Evolutionary conservation across 768 basidiomycete species (phyloP).

Genomic region (Tulasnella sp.): DNA sequence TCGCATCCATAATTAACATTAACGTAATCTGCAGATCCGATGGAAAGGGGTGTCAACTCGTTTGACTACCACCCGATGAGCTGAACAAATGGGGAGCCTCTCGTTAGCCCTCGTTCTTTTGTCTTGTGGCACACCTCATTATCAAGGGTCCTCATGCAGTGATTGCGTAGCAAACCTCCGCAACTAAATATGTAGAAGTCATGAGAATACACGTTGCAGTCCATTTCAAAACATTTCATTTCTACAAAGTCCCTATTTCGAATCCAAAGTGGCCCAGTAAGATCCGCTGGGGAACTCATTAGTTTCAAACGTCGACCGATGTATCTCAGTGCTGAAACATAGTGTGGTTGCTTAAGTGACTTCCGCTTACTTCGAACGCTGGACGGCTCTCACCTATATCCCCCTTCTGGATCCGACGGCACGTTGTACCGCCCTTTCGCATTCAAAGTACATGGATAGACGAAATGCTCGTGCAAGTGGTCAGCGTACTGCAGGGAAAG

Average conservation of each 20-base stretch:
- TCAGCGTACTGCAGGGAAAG: constrained; percentile 15
- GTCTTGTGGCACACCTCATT: too few relatives aligned
- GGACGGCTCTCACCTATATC: constrained; percentile 16
- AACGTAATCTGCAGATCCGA: too few relatives aligned
- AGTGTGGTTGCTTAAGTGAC: background rate
- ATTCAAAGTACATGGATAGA: constrained; percentile 30
- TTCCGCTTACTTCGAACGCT: background rate
- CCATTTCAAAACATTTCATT: too few relatives aligned
- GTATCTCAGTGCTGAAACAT: constrained; percentile 70
- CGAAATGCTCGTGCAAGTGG: constrained; percentile 33
- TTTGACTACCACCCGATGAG: too few relatives aligned
- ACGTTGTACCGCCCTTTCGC: constrained; percentile 31
- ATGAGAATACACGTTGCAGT: too few relatives aligned
- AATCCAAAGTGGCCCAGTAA: constrained; percentile 44
- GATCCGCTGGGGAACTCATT: constrained; percentile 78
- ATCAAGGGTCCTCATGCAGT: too few relatives aligned
- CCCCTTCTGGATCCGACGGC: constrained; percentile 25
- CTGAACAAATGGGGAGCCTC: too few relatives aligned
- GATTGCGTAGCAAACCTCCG: too few relatives aligned
- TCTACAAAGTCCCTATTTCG: background rate
- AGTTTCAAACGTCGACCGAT: constrained; percentile 61
- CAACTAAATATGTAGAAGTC: too few relatives aligned
- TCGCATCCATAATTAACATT: too few relatives aligned
- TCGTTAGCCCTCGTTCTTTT: too few relatives aligned
- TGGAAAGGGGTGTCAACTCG: too few relatives aligned